Evolutionary conservation across 768 basidiomycete species (phyloP).

Genomic region (Rhizopogon salebrosus): DNA sequence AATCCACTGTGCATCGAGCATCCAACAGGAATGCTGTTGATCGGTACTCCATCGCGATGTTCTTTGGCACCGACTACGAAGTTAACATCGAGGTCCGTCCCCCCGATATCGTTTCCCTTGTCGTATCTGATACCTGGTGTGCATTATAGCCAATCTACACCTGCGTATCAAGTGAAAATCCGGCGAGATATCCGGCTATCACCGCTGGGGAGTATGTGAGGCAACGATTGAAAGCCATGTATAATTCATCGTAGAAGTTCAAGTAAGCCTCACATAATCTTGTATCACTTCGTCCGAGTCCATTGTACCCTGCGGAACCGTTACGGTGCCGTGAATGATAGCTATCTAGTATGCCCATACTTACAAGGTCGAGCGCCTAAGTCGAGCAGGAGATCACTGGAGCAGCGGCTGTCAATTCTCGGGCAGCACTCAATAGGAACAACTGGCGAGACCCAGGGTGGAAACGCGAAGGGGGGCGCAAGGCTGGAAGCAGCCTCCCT

Average conservation of each 20-base stretch:
- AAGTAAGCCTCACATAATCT: neutral
- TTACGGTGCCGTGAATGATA: neutral
- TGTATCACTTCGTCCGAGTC: neutral
- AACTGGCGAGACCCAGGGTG: too few species aligned
- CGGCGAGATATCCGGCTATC: slow-evolving; percentile 68
- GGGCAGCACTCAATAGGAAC: too few species aligned
- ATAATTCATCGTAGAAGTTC: slow-evolving; percentile 35
- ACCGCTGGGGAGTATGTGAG: slow-evolving; percentile 86
- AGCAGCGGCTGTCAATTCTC: too few species aligned
- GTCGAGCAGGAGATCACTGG: too few species aligned
- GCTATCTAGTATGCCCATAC: too few species aligned
- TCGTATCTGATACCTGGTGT: neutral
- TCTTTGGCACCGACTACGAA: slow-evolving; percentile 86
- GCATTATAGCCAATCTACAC: slow-evolving; percentile 33
- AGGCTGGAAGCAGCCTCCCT: too few species aligned
- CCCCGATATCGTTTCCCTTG: neutral
- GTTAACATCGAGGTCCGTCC: slow-evolving; percentile 60
- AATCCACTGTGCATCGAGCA: slow-evolving; percentile 62
- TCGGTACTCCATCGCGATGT: slow-evolving; percentile 83
- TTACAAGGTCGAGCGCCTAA: too few species aligned
- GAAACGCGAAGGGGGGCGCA: too few species aligned
- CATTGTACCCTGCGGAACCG: too few species aligned
- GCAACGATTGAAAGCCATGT: slow-evolving; percentile 68
- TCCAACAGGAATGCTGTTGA: slow-evolving; percentile 68
- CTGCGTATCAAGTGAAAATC: slow-evolving; percentile 47